Percentiles rank a stretch among this genome's conserved stretches.
Conservation (phyloP, 2,329 filamentous ascomycete genomes). For the Curvularia sp. region DNA sequence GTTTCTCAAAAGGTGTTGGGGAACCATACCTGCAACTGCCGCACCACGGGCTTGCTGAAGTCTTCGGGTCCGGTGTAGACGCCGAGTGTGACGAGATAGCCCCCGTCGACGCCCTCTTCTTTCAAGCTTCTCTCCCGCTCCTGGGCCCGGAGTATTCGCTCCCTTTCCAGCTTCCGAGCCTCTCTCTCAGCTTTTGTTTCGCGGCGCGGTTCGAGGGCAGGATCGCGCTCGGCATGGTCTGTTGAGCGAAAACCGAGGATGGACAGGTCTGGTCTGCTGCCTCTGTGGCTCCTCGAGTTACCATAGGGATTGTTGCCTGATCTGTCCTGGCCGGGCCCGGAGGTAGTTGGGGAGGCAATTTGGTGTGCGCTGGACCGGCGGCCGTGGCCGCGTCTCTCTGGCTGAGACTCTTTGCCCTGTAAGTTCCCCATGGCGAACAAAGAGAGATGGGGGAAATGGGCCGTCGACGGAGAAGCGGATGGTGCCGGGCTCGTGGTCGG, state of each 20-base stretch:
- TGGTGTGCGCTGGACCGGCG: conserved; percentile 44
- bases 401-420: conserved; percentile 56
- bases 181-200: conserved; percentile 94
- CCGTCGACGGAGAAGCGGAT: conserved; percentile 22
- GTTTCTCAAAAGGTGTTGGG: conserved; percentile 7
- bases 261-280: conserved; percentile 65
- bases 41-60: conserved; percentile 85
- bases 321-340: conserved; percentile 36
- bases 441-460: conserved; percentile 13
- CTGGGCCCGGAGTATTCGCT: conserved; percentile 75
- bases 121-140: conserved; percentile 89
- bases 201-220: conserved; percentile 66
- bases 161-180: conserved; percentile 81
- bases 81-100: conserved; percentile 91
- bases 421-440: conserved; percentile 55
- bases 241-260: conserved; percentile 65
- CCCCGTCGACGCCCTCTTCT: conserved; percentile 93
- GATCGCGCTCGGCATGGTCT: conserved; percentile 57
- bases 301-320: conserved; percentile 49
- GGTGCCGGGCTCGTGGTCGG: conserved; percentile 29
- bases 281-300: conserved; percentile 57
- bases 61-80: conserved; percentile 93
- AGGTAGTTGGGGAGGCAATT: conserved; percentile 41
- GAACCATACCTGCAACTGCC: conserved; percentile 82
- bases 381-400: conserved; percentile 44